Evolutionary conservation across 805 yeast species (phyloP).

Genomic region (Suhomyces sp.): DNA sequence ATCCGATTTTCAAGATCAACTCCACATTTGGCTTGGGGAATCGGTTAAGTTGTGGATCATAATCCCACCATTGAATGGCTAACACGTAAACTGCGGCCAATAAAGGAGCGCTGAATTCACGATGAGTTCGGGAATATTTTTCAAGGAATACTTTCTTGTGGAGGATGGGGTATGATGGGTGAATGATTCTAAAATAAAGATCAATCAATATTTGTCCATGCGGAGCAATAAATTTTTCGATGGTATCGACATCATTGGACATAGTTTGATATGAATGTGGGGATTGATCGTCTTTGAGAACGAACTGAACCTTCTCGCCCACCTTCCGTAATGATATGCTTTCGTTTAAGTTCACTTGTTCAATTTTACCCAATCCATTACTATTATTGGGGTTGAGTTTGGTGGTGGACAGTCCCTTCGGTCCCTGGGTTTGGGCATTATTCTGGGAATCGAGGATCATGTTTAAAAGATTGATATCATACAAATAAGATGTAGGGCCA

Average conservation of each 20-base stretch:
- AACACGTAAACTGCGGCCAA: conserved; percentile 87
- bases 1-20: conserved; percentile 42
- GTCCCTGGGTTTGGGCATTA: conserved; percentile 8
- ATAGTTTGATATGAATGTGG: conserved; percentile 66
- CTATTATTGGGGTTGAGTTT: conserved; percentile 42
- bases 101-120: conserved; percentile 88
- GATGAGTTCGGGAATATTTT: conserved; percentile 84
- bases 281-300: conserved; percentile 77
- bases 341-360: conserved; percentile 73
- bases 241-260: conserved; percentile 76
- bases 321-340: conserved; percentile 75
- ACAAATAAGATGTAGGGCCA: conserved; percentile 79
- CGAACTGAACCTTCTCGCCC: conserved; percentile 70
- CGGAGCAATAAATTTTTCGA: conserved; percentile 86
- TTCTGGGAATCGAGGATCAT: conserved; percentile 46
- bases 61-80: conserved; percentile 95
- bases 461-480: conserved; percentile 70
- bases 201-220: conserved; percentile 82
- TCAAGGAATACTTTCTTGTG: conserved; percentile 91
- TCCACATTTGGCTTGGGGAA: conserved; percentile 77
- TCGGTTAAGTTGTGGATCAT: conserved; percentile 72
- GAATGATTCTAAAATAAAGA: conserved; percentile 79
- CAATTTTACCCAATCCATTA: conserved; percentile 37
- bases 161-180: conserved; percentile 87
- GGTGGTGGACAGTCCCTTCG: conserved; percentile 15